Base-by-base conservation (phyloP, 1,284 basidiomycete genomes). In the Malassezia dermatis region DNA sequence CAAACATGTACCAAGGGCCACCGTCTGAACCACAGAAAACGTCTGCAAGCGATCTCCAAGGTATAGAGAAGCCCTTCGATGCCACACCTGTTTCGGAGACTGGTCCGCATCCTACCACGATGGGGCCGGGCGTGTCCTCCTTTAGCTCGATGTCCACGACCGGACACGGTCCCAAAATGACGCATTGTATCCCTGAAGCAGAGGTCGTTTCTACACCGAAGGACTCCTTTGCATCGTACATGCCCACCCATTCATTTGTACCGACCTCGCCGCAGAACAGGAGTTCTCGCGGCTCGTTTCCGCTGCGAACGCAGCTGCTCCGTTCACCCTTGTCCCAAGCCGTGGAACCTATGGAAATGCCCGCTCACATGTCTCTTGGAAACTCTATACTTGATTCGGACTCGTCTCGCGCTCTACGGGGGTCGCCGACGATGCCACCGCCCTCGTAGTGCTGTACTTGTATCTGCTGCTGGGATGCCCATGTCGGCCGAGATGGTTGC, bases 161-260 rank as follows among this genome's bases (percentile, higher is more conserved):
- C 7, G 7, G 3, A 7, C 3, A 26, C 28, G 28, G 11, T 6
- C 28, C 28, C 2, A 12, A 8, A 6, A 34, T 15, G 15, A 6
- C 8, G 8, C 32, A 34, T 13, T n/a, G 11, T 34, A 13, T 13
- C n/a, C 13, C 11, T 8, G 32, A 6, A n/a, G 1, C 15, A 6
- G 3, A 23, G 12, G 7, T 2, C 19, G 8, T 12, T 21, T 7
- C 28, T 24, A 30, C 26, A 7, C 24, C 37, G 11, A 15, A 11
- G 26, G 11, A 13, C n/a, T 8, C 10, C 2, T 24, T 17, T 15
- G 26, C 27, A 10, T 5, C 48, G 24, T 4, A 3, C 11, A 6
- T 32, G 27, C 17, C 34, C 8, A 13, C 48, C 12, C 55, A 61
- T 15, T 53, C 73, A 50, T 73, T 78, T 64, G 84, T 5, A 5